Conservation (phyloP, 768 basidiomycete genomes). For the Phaeotremella skinneri region DNA sequence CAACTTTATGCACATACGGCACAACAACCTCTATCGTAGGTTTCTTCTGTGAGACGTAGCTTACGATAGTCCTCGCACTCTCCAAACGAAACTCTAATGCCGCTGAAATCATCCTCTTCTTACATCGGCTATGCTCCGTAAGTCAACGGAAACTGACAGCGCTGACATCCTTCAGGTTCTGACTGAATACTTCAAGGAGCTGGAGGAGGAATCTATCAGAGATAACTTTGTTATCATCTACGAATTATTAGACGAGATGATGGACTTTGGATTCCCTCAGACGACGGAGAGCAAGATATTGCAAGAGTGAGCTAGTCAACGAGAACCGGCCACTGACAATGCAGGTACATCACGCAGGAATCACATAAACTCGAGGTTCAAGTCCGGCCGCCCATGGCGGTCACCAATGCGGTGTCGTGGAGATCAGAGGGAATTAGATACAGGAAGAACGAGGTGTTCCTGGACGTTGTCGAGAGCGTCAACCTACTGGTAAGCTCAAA, state of each 20-base stretch:
- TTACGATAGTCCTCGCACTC: slow-evolving; percentile 73
- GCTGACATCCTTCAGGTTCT: slow-evolving; percentile 62
- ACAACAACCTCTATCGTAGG: slow-evolving; percentile 94
- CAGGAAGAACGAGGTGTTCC: slow-evolving; percentile 97
- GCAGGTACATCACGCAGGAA: slow-evolving; percentile 94
- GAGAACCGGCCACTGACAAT: not conserved
- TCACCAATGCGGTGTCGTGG: slow-evolving; percentile 99
- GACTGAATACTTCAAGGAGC: slow-evolving; percentile 98
- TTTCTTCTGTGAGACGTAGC: slow-evolving; percentile 20
- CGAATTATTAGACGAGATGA: slow-evolving; percentile 98
- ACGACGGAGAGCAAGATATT: slow-evolving; percentile 99
- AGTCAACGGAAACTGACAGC: slow-evolving; percentile 11
- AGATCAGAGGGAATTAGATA: slow-evolving; percentile 95
- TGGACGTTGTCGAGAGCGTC: slow-evolving; percentile 97
- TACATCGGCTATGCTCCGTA: slow-evolving; percentile 75
- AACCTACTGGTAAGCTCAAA: slow-evolving; percentile 74
- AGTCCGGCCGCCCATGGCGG: slow-evolving; percentile 88
- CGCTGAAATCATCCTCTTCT: slow-evolving; percentile 91
- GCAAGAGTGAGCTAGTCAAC: slow-evolving; percentile 68
- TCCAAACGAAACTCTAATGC: slow-evolving; percentile 96
- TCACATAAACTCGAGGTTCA: slow-evolving; percentile 94
- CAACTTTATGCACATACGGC: slow-evolving; percentile 98
- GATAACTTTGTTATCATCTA: slow-evolving; percentile 99
- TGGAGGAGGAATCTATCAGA: slow-evolving; percentile 97
- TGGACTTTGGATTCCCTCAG: slow-evolving; percentile 99